phyloP scores from a whole-genome alignment of 2,329 filamentous ascomycete species.

The Aspergillus quadricinctus region DNA sequence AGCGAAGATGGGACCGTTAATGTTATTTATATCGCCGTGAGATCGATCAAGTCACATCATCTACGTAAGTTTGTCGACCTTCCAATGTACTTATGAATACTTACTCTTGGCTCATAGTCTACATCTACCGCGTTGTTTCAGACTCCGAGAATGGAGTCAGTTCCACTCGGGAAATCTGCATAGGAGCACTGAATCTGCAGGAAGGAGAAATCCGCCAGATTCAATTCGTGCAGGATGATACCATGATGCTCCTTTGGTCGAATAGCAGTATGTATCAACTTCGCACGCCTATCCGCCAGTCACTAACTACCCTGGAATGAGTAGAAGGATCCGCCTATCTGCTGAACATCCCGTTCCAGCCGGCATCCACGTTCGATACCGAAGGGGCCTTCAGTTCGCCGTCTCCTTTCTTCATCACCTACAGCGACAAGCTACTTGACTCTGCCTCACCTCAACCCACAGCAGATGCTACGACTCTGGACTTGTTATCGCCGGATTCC shows the following conservation, averaged over 20 bases:
- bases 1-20: constrained; percentile 20
- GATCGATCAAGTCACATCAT: constrained; percentile 30
- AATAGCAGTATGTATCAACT: constrained; percentile 22
- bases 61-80: constrained; percentile 22
- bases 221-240: constrained; percentile 62
- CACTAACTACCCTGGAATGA: constrained; percentile 1
- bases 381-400: constrained; percentile 6
- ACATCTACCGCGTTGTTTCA: constrained; percentile 53
- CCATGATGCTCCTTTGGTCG: constrained; percentile 57
- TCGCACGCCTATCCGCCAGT: neutral
- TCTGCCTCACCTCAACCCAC: constrained; percentile 11
- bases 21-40: constrained; percentile 32
- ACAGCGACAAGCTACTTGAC: constrained; percentile 12
- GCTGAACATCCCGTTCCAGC: constrained; percentile 31
- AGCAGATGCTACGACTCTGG: constrained; percentile 9
- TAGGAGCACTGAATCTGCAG: constrained; percentile 31
- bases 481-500: constrained; percentile 16
- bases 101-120: constrained; percentile 42
- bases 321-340: constrained; percentile 28
- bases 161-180: constrained; percentile 30
- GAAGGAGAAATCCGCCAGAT: constrained; percentile 50
- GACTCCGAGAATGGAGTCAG: constrained; percentile 58
- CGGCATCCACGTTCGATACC: constrained; percentile 4
- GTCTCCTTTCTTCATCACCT: constrained; percentile 16
- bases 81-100: neutral